Evolutionary conservation across 2,329 filamentous ascomycete genomes (phyloP).

Genomic region (Xylaria polymorpha): DNA sequence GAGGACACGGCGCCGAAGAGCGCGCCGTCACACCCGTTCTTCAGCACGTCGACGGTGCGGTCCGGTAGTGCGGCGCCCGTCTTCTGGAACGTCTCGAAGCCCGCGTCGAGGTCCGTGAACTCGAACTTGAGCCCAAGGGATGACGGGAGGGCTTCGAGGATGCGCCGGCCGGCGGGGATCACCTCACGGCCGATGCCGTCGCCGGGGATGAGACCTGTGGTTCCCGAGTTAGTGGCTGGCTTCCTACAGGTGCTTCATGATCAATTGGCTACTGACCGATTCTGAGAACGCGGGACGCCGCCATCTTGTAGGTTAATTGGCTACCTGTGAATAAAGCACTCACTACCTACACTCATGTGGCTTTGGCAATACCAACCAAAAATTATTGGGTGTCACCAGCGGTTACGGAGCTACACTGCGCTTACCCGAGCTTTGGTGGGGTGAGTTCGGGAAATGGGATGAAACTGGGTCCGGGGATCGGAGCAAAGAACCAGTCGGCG

Average conservation of each 20-base stretch:
- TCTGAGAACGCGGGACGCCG: slow-evolving; percentile 72
- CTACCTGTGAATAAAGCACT: neutral
- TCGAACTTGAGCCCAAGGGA: slow-evolving; percentile 93
- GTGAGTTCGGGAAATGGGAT: slow-evolving; percentile 18
- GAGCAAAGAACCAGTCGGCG: neutral
- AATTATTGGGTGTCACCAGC: slow-evolving; percentile 28
- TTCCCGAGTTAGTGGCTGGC: slow-evolving; percentile 2
- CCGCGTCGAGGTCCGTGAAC: slow-evolving; percentile 92
- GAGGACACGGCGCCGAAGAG: slow-evolving; percentile 97
- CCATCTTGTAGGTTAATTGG: slow-evolving; percentile 62
- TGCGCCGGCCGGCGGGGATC: slow-evolving; percentile 89
- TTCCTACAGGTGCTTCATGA: neutral
- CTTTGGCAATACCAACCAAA: slow-evolving; percentile 11
- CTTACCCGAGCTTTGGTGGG: slow-evolving; percentile 29
- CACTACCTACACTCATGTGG: neutral
- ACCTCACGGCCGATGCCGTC: slow-evolving; percentile 99
- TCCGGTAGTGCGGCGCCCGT: slow-evolving; percentile 91
- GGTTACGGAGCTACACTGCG: slow-evolving; percentile 29
- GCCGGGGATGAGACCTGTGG: slow-evolving; percentile 89
- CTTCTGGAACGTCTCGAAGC: slow-evolving; percentile 92
- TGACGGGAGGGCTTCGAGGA: slow-evolving; percentile 92
- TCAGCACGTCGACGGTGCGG: slow-evolving; percentile 87
- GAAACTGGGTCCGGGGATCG: slow-evolving; percentile 27
- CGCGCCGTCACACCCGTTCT: slow-evolving; percentile 92
- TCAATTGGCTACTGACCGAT: slow-evolving; percentile 65